These are phyloP conservation scores for Asterionellopsis glacialis DNA, from an alignment of 108 stramenopile species.

Conservation along the genomic window DNA sequence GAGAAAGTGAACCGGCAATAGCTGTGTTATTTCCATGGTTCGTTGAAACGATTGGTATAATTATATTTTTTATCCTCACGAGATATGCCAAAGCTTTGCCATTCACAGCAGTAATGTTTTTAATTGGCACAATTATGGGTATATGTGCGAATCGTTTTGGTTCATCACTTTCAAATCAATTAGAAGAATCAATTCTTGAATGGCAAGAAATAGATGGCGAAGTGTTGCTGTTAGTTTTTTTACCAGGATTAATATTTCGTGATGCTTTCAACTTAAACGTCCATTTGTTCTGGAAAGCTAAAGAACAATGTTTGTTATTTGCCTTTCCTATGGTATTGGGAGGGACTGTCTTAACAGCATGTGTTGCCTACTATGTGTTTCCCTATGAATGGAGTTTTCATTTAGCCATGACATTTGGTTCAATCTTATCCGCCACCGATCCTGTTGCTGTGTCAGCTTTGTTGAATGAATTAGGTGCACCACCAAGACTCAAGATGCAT, in stretches of 20 bases:
- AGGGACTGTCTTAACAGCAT: slow-evolving; percentile 61
- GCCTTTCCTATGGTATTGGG: slow-evolving; percentile 87
- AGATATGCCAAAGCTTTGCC: slow-evolving; percentile 32
- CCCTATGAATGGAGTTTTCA: slow-evolving; percentile 60
- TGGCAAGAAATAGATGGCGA: slow-evolving; percentile 70
- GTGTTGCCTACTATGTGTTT: slow-evolving; percentile 50
- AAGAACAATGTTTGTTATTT: slow-evolving; percentile 67
- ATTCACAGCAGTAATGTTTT: slow-evolving; percentile 75
- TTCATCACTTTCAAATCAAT: slow-evolving; percentile 8
- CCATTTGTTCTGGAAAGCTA: slow-evolving; percentile 42
- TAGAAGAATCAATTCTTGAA: slow-evolving; percentile 31
- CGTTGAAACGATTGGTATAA: slow-evolving; percentile 36
- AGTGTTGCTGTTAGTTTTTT: slow-evolving; percentile 78
- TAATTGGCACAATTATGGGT: slow-evolving; percentile 64
- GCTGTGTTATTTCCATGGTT: slow-evolving; percentile 60
- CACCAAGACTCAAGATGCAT: slow-evolving; percentile 68
- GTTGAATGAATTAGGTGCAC: slow-evolving; percentile 62
- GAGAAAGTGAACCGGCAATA: slow-evolving; percentile 25
- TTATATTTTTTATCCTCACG: slow-evolving; percentile 40
- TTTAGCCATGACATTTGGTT: slow-evolving; percentile 76
- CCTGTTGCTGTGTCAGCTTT: slow-evolving; percentile 89
- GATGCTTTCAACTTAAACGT: slow-evolving; percentile 75
- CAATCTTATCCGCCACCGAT: slow-evolving; percentile 88
- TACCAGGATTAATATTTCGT: slow-evolving; percentile 88
- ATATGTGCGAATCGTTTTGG: slow-evolving; percentile 10